phyloP scores from a whole-genome alignment of 2,329 filamentous ascomycete genomes.

The Colletotrichum tamarilloi region DNA sequence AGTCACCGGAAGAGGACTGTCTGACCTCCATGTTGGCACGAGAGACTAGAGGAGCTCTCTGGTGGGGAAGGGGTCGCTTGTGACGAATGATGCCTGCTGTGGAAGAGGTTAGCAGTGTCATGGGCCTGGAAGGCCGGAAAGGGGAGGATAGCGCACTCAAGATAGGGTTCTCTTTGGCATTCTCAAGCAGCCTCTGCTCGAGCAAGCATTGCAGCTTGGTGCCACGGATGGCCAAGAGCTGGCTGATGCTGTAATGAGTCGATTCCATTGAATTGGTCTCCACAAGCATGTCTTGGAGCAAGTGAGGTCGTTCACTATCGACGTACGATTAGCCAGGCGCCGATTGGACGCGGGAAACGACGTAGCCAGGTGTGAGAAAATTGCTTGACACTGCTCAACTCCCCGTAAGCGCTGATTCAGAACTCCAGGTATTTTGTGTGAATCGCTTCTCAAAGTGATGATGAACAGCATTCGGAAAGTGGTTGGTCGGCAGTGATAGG shows the following conservation, averaged over 20 bases:
- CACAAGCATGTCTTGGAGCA: background rate
- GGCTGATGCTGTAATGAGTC: slow-evolving; percentile 15
- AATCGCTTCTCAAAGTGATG: background rate
- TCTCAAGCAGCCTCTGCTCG: slow-evolving; percentile 24
- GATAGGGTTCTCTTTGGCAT: slow-evolving; percentile 8
- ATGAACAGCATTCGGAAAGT: background rate
- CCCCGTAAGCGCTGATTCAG: too few species aligned
- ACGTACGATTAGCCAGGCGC: background rate
- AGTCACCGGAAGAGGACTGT: slow-evolving; percentile 28
- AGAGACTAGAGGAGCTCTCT: slow-evolving; percentile 16
- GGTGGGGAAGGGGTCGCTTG: slow-evolving; percentile 3
- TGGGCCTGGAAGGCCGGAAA: background rate
- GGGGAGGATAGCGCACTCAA: background rate
- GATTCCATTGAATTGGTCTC: slow-evolving; percentile 14
- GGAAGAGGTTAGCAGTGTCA: background rate
- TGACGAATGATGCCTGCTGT: slow-evolving; percentile 29
- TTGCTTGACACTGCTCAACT: background rate
- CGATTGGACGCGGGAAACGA: background rate
- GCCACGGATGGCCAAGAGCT: slow-evolving; percentile 30
- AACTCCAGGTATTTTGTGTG: background rate
- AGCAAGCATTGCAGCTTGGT: slow-evolving; percentile 8
- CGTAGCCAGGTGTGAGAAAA: background rate
- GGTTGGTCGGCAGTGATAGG: background rate
- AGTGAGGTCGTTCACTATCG: background rate
- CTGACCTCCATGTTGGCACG: slow-evolving; percentile 19